phyloP scores from a whole-genome alignment of 2,329 filamentous ascomycete species.

The Myriosclerotinia scirpicola region DNA sequence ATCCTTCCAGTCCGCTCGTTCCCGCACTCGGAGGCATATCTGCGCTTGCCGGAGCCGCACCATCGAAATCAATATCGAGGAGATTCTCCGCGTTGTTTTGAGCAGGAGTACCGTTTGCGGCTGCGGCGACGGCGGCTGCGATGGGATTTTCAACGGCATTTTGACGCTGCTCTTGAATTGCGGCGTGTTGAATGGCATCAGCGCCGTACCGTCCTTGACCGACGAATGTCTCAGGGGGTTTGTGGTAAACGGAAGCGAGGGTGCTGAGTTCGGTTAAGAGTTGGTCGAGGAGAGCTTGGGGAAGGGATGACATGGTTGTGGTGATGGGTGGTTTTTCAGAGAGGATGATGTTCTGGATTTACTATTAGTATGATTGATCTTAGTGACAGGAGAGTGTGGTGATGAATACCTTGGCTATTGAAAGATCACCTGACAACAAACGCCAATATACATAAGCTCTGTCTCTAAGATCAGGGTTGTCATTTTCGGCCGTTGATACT shows the following conservation, averaged over 20 bases:
- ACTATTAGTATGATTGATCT: slow-evolving; percentile 27
- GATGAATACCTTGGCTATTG: slow-evolving; percentile 72
- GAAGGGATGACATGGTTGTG: slow-evolving; percentile 88
- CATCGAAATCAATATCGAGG: slow-evolving; percentile 94
- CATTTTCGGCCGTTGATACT: slow-evolving; percentile 87
- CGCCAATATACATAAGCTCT: slow-evolving; percentile 99
- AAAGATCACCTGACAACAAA: slow-evolving; percentile 85
- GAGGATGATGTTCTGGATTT: slow-evolving; percentile 72
- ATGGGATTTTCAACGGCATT: slow-evolving; percentile 93
- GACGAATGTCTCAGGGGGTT: slow-evolving; percentile 96
- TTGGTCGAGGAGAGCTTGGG: slow-evolving; percentile 79
- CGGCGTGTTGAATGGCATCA: slow-evolving; percentile 89
- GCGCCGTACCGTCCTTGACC: slow-evolving; percentile 92
- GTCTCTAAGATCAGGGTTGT: slow-evolving; percentile 96
- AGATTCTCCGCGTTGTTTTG: slow-evolving; percentile 91
- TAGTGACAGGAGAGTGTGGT: slow-evolving; percentile 28
- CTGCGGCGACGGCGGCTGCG: slow-evolving; percentile 75
- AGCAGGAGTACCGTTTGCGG: slow-evolving; percentile 53
- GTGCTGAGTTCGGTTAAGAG: slow-evolving; percentile 92
- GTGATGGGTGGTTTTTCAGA: slow-evolving; percentile 93
- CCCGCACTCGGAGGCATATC: slow-evolving; percentile 60
- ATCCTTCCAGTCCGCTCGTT: slow-evolving; percentile 51
- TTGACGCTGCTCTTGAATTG: slow-evolving; percentile 93
- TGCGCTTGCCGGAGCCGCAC: slow-evolving; percentile 83
- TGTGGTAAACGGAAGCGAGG: slow-evolving; percentile 96